These are phyloP conservation scores for Rhizomucor pusillus DNA, from an alignment of 371 early-diverging fungal species.

Conservation along the genomic window DNA sequence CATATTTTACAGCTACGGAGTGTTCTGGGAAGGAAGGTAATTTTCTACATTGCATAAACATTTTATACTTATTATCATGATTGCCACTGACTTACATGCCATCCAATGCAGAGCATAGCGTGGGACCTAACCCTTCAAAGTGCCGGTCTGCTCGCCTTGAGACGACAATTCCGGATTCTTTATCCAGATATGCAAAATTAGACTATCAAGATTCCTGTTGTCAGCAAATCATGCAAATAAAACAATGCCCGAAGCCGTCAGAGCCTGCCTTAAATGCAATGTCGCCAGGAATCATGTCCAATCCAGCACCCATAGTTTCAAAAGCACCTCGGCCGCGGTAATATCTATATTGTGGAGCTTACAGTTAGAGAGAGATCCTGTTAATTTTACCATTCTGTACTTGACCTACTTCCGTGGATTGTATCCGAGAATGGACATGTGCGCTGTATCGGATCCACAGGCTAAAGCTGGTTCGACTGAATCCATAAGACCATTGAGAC, in stretches of 20 bases:
- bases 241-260: background rate
- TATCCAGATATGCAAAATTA: slow-evolving; percentile 51
- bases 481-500: slow-evolving; percentile 47
- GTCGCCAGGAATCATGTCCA: slow-evolving; percentile 53
- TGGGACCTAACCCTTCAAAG: slow-evolving; percentile 46
- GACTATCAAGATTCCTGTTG: slow-evolving; percentile 18
- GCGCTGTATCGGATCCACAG: slow-evolving; percentile 58
- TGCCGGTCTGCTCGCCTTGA: slow-evolving; percentile 50
- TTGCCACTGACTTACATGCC: slow-evolving; percentile 26
- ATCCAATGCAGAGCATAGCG: slow-evolving; percentile 43
- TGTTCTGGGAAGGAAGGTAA: slow-evolving; percentile 43
- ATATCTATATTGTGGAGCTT: slow-evolving; percentile 18
- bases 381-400: background rate
- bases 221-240: background rate
- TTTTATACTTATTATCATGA: background rate
- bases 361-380: background rate
- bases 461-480: slow-evolving; percentile 58
- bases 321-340: slow-evolving; percentile 56
- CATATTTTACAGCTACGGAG: slow-evolving; percentile 17
- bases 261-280: slow-evolving; percentile 52
- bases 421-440: slow-evolving; percentile 30
- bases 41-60: slow-evolving; percentile 15
- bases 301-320: slow-evolving; percentile 57
- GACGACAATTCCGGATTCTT: slow-evolving; percentile 34
- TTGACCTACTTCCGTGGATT: slow-evolving; percentile 22